These are phyloP conservation scores for Casaregolazyma lundiana DNA, from an alignment of 1,139 yeast species.

Conservation along the genomic window DNA sequence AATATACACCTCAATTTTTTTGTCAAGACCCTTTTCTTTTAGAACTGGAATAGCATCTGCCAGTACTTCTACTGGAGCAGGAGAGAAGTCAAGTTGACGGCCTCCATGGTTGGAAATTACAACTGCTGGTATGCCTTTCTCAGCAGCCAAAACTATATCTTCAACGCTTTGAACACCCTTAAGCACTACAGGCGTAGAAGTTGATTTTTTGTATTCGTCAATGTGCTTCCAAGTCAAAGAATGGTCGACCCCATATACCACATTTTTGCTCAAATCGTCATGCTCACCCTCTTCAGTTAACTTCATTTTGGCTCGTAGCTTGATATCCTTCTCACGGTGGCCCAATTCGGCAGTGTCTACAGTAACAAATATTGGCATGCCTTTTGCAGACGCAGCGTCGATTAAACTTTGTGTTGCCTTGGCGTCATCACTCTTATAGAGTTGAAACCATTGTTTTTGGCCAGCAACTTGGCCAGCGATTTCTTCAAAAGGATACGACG, in stretches of 20 bases:
- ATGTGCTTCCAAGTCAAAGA: constrained; percentile 34
- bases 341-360: constrained; percentile 69
- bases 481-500: constrained; percentile 32
- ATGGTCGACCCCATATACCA: constrained; percentile 66
- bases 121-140: constrained; percentile 56
- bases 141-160: constrained; percentile 55
- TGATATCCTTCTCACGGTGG: constrained; percentile 45
- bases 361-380: constrained; percentile 47
- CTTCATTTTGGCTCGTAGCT: constrained; percentile 35
- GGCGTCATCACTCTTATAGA: constrained; percentile 43
- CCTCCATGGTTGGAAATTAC: constrained; percentile 71
- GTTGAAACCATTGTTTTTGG: constrained; percentile 35
- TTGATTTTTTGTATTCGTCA: constrained; percentile 11
- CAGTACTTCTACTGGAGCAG: constrained; percentile 59
- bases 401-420: constrained; percentile 45
- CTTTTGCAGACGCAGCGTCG: constrained; percentile 47
- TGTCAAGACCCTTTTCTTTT: constrained; percentile 40
- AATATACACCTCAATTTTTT: constrained; percentile 52
- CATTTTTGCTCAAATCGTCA: constrained; percentile 26
- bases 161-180: constrained; percentile 61
- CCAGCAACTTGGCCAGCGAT: constrained; percentile 32
- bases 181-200: constrained; percentile 36
- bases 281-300: constrained; percentile 13
- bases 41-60: constrained; percentile 53
- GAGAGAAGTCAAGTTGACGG: constrained; percentile 58